Conservation (phyloP, 495 filamentous ascomycete species). For the Rusavskia elegans region DNA sequence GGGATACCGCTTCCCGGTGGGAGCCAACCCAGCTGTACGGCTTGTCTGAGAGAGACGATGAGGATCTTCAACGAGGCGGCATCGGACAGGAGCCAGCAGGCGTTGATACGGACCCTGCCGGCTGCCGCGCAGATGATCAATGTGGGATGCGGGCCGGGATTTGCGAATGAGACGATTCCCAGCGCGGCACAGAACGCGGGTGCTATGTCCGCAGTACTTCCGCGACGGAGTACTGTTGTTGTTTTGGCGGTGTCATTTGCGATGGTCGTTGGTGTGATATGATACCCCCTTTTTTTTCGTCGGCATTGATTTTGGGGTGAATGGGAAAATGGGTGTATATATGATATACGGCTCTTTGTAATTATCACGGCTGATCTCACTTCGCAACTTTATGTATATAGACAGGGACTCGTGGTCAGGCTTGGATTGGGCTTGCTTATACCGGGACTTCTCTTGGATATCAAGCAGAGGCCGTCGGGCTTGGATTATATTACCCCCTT, state of each 20-base stretch:
- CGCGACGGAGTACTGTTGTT: not conserved
- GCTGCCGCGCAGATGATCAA: conserved; percentile 50
- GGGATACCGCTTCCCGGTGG: conserved; percentile 50
- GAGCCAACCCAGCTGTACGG: conserved; percentile 47
- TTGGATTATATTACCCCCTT: no score
- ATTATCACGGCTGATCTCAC: not conserved
- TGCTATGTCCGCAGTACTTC: not conserved
- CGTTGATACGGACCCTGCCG: conserved; percentile 42
- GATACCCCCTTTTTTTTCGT: not conserved
- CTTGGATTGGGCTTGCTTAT: not conserved
- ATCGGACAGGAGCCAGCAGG: conserved; percentile 33
- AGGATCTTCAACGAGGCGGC: conserved; percentile 45
- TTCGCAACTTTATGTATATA: not conserved
- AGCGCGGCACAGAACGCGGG: not conserved
- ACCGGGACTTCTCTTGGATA: no score
- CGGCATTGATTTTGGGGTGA: not conserved
- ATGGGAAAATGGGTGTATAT: not conserved
- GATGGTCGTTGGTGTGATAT: not conserved
- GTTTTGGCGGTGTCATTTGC: not conserved
- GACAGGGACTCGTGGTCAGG: not conserved
- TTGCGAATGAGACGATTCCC: conserved; percentile 41
- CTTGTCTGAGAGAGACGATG: conserved; percentile 60
- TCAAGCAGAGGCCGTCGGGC: no score
- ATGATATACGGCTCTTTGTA: not conserved
- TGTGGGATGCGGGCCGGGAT: conserved; percentile 43